A percentile compares a stretch with the other conserved stretches of the same genome.
Evolutionary conservation across 148 eudicot species (phyloP).

Genomic region (Camellia lanceoleosa): DNA sequence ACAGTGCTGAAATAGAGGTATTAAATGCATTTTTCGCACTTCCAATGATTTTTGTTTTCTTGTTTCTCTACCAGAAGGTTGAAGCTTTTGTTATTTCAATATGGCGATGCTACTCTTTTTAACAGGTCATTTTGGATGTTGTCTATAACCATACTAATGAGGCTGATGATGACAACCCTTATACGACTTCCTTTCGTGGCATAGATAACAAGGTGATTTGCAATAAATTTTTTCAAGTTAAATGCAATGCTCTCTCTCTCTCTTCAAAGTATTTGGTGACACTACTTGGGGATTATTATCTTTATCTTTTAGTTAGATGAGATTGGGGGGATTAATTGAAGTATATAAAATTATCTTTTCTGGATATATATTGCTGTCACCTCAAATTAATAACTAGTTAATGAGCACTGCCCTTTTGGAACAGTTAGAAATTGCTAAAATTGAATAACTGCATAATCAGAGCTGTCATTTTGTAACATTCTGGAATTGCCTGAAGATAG

Average conservation of each 20-base stretch:
- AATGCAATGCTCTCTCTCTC: background rate
- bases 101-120: constrained; percentile 16
- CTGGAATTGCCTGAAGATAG: background rate
- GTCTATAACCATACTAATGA: constrained; percentile 98
- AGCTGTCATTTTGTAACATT: background rate
- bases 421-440: background rate
- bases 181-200: constrained; percentile 94
- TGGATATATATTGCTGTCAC: background rate
- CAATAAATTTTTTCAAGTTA: background rate
- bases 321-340: background rate
- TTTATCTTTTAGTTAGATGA: background rate
- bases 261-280: background rate
- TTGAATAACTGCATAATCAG: background rate
- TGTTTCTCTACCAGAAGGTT: background rate
- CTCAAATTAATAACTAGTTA: background rate
- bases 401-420: background rate
- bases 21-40: constrained; percentile 6
- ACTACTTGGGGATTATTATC: background rate
- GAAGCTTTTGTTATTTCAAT: background rate
- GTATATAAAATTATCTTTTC: background rate
- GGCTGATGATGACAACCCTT: constrained; percentile 89
- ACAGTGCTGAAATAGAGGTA: constrained; percentile 96
- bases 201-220: constrained; percentile 85
- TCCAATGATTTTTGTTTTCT: constrained; percentile 3
- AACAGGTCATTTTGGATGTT: constrained; percentile 96